These are phyloP conservation scores for Pleurotus ostreatus DNA, from an alignment of 768 basidiomycete species.

Conservation along the genomic window DNA sequence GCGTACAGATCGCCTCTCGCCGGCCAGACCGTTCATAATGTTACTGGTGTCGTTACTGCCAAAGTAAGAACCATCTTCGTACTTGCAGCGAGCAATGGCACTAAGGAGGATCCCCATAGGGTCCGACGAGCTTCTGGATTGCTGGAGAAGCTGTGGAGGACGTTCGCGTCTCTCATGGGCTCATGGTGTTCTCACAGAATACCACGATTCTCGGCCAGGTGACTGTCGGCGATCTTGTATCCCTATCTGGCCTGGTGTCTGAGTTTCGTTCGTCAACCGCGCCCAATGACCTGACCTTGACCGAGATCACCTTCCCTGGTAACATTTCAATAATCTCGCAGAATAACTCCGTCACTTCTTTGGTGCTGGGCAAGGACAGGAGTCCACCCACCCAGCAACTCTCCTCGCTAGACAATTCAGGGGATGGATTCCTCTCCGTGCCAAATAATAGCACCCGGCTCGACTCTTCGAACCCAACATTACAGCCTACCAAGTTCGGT, in stretches of 20 bases:
- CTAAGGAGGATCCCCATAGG: constrained; percentile 21
- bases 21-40: constrained; percentile 39
- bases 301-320: constrained; percentile 43
- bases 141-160: constrained; percentile 39
- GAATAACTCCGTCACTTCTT: constrained; percentile 40
- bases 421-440: constrained; percentile 51
- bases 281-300: constrained; percentile 44
- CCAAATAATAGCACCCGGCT: constrained; percentile 50
- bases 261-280: constrained; percentile 44
- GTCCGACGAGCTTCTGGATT: constrained; percentile 45
- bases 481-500: constrained; percentile 49
- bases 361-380: constrained; percentile 50
- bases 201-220: constrained; percentile 32
- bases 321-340: constrained; percentile 40
- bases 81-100: neutral
- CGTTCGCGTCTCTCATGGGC: constrained; percentile 44
- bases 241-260: constrained; percentile 38
- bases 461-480: constrained; percentile 38
- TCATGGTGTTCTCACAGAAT: constrained; percentile 44
- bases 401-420: constrained; percentile 45
- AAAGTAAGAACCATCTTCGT: constrained; percentile 31
- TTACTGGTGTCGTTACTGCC: constrained; percentile 50
- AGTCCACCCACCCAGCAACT: constrained; percentile 47
- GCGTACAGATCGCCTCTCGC: constrained; percentile 41
- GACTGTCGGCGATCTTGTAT: constrained; percentile 43